Base-by-base conservation (phyloP, 345 rosid species). In the Acer negundo region DNA sequence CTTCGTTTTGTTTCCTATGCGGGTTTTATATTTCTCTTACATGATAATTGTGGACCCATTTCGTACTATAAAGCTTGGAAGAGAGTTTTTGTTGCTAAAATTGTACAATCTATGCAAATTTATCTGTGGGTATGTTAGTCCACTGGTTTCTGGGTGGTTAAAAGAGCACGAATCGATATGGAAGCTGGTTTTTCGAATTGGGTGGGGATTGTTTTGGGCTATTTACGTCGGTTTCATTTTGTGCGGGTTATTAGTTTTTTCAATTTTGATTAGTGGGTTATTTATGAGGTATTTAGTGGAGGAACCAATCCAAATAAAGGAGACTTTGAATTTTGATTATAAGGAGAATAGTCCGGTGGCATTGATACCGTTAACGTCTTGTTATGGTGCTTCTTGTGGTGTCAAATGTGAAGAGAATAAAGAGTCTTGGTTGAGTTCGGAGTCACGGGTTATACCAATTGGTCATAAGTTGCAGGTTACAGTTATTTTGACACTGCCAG, bases 201-300 rank as follows among this genome's bases (percentile, higher is more conserved):
- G 91, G 0, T 89, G 92, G 90, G 97, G 95, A 16, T 70, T 88
- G 77, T 81, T 92, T 61, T 90, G 93, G 89, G 91, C 95, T 7
- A 55, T 70, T 75, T 95, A 92, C 75, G 95, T 93, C 17, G 84
- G 95, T 62, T 42, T 79, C 47, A 79, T 90, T 61, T 79, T 96
- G 88, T 83, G 84, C 75, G 89, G 90, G 23, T 83, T 92, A 38
- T 74, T 96, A 73, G 78, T 91, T 73, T 62, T 77, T 47, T 80
- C 97, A 5, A 74, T 87, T 82, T 66, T 89, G 79, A 28, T 85
- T 67, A 82, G 93, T 77, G 94, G 93, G 20, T 53, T 86, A 75
- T 23, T 90, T 49, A 85, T 91, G 86, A 86, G 86, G 83, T 77
- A 73, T 83, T 69, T 94, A 76, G 87, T 92, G 24, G 89, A 86